phyloP scores from a whole-genome alignment of 768 basidiomycete species.

The Fomitopsis serialis region DNA sequence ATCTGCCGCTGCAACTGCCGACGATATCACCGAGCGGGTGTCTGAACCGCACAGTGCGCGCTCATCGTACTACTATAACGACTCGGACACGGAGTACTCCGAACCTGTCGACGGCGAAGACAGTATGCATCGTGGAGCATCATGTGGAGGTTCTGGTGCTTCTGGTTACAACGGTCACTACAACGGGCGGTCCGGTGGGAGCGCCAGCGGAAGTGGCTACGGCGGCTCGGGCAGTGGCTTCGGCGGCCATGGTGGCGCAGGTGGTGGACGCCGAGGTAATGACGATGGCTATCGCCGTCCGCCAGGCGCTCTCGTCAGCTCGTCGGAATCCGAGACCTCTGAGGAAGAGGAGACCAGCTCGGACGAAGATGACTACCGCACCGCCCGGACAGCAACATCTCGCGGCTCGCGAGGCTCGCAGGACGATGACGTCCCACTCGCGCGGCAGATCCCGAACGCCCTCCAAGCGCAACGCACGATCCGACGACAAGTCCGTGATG shows the following conservation, averaged over 20 bases:
- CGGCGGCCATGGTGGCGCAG: slow-evolving; percentile 12
- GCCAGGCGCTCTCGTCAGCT: slow-evolving; percentile 24
- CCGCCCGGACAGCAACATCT: slow-evolving; percentile 1
- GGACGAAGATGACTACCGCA: slow-evolving; percentile 27
- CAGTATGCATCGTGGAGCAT: background rate
- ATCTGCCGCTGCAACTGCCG: background rate
- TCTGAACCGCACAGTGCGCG: background rate
- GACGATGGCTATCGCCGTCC: slow-evolving; percentile 33
- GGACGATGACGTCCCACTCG: slow-evolving; percentile 80
- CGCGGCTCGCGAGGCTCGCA: slow-evolving; percentile 12
- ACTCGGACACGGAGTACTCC: background rate
- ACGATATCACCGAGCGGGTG: background rate
- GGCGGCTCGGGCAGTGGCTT: slow-evolving; percentile 25
- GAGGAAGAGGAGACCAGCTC: slow-evolving; percentile 43
- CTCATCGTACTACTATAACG: slow-evolving; percentile 6
- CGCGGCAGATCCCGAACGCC: slow-evolving; percentile 77
- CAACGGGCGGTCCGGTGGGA: slow-evolving; percentile 12
- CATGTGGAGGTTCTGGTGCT: background rate
- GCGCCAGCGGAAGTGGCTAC: slow-evolving; percentile 16
- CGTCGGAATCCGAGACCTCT: slow-evolving; percentile 24
- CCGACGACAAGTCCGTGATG: slow-evolving; percentile 63
- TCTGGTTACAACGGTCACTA: background rate
- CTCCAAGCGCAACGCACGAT: slow-evolving; percentile 79
- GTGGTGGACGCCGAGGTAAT: slow-evolving; percentile 22
- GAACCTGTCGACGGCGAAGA: slow-evolving; percentile 2